A percentile compares a stretch with the other conserved stretches of the same genome.
Evolutionary conservation across 805 yeast species (phyloP).

Genomic region (Zygosaccharomyces lentus): DNA sequence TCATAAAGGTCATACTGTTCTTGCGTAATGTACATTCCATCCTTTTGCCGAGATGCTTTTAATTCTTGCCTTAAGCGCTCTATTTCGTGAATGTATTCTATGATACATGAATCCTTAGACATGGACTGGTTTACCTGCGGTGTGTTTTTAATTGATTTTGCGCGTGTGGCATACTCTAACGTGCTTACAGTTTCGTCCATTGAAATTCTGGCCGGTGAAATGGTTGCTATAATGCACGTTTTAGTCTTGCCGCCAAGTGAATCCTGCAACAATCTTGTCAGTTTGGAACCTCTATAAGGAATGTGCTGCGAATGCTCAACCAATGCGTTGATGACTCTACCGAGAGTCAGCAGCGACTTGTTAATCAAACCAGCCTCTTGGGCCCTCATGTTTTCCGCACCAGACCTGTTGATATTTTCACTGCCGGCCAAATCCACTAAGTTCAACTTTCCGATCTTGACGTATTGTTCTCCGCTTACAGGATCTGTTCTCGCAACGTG

Average conservation of each 20-base stretch:
- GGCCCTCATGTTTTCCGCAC: constrained; percentile 78
- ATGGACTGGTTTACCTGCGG: constrained; percentile 60
- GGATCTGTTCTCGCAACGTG: constrained; percentile 49
- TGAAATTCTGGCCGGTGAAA: constrained; percentile 71
- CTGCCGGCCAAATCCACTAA: constrained; percentile 94
- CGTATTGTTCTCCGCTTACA: constrained; percentile 46
- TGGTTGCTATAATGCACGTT: constrained; percentile 77
- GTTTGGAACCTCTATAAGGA: constrained; percentile 81
- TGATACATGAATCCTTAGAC: constrained; percentile 52
- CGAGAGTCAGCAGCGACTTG: constrained; percentile 77
- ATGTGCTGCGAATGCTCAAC: constrained; percentile 64
- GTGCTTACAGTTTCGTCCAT: constrained; percentile 76
- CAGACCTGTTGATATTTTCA: constrained; percentile 78
- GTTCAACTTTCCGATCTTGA: constrained; percentile 63
- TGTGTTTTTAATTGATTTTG: constrained; percentile 66
- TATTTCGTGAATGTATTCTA: constrained; percentile 52
- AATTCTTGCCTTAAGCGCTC: constrained; percentile 57
- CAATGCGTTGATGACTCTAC: constrained; percentile 75
- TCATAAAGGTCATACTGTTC: constrained; percentile 40
- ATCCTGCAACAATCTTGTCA: constrained; percentile 73
- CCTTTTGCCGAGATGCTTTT: constrained; percentile 56
- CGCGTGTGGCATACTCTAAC: constrained; percentile 76
- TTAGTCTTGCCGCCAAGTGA: constrained; percentile 81
- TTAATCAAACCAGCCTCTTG: constrained; percentile 90
- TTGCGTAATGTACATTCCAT: constrained; percentile 59